Conservation (phyloP, 2,329 filamentous ascomycete species). For the Alternaria sp. region DNA sequence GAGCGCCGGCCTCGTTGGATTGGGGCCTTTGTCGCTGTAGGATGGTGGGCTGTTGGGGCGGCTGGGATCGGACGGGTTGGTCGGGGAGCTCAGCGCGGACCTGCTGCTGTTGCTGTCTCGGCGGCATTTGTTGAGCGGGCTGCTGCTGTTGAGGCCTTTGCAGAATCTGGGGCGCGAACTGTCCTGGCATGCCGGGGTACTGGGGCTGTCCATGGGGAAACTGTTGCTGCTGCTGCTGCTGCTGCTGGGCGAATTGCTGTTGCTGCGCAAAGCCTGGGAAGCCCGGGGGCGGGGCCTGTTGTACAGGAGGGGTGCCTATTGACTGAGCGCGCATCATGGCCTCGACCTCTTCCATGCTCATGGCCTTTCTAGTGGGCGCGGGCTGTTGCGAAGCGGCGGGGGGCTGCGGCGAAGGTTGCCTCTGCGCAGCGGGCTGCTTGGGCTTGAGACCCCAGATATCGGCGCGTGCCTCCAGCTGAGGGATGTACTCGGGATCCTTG, state of each 20-base stretch:
- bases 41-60: constrained; percentile 42
- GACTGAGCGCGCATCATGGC: constrained; percentile 82
- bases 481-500: constrained; percentile 79
- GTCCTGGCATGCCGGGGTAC: constrained; percentile 47
- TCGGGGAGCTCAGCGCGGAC: constrained; percentile 54
- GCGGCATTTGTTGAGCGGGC: constrained; percentile 31
- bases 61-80: constrained; percentile 37
- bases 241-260: constrained; percentile 19
- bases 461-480: constrained; percentile 89
- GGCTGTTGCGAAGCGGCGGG: constrained; percentile 22
- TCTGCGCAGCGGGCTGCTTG: constrained; percentile 56
- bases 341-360: constrained; percentile 97
- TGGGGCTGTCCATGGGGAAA: constrained; percentile 38
- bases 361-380: constrained; percentile 70
- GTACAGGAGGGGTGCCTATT: constrained; percentile 48
- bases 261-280: constrained; percentile 20
- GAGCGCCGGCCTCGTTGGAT: constrained; percentile 24
- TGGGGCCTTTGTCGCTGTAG: constrained; percentile 44
- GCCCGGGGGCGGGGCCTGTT: constrained; percentile 30
- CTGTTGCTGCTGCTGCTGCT: constrained; percentile 30
- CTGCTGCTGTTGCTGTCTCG: constrained; percentile 47
- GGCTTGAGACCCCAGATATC: constrained; percentile 87
- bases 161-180: constrained; percentile 56
- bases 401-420: constrained; percentile 34
- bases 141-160: constrained; percentile 54